Base-by-base conservation (phyloP, 768 basidiomycete genomes). In the Clavulina sp. region DNA sequence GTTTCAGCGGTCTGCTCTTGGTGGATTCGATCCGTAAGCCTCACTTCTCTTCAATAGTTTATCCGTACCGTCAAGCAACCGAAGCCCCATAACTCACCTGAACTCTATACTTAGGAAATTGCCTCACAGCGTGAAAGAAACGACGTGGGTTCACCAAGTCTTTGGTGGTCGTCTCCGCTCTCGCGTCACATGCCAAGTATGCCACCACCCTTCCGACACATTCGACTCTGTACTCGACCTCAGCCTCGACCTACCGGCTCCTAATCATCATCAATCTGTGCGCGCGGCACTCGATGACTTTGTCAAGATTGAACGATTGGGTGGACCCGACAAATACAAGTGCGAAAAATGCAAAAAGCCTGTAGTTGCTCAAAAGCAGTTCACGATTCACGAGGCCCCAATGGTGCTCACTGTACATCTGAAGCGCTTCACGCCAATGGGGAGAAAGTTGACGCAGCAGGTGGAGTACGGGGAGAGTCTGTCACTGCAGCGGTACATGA, bases 271-370 rank as follows among this genome's bases (percentile, higher is more conserved):
- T 9, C 24, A 9, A 13, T 71, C 70, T 3, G 59, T 96, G 48
- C 77, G 71, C 62, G 78, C 82, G 3, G 88, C 86, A 2, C 65
- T 93, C 52, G 72, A 73, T 32, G 82, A 79, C 60, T 95, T 95
- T 59, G 76, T 84, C 33, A 79, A 77, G 5, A 69, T 83, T 44
- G 95, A 99, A 61, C 70, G 74, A 56, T 65, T 99, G 56, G 84
- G 78, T 55, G 95, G 93, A 0, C 77, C 80, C 4, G 88, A 99
- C 70, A 92, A 92, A 68, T 99, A 99, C 66, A 88, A 92, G 63
- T 99, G 95, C 65, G 95, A 99, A 67, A 96, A 88, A 89, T 95
- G 95, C 71, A 92, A 93, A 64, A 84, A 80, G 62, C 75, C 80
- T 48, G 91, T 96, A 51, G 74, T 76, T 51, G 95, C 95, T 2